These are phyloP conservation scores for Cymbomonas tetramitiformis DNA, from an alignment of 139 green algal species.

Conservation along the genomic window DNA sequence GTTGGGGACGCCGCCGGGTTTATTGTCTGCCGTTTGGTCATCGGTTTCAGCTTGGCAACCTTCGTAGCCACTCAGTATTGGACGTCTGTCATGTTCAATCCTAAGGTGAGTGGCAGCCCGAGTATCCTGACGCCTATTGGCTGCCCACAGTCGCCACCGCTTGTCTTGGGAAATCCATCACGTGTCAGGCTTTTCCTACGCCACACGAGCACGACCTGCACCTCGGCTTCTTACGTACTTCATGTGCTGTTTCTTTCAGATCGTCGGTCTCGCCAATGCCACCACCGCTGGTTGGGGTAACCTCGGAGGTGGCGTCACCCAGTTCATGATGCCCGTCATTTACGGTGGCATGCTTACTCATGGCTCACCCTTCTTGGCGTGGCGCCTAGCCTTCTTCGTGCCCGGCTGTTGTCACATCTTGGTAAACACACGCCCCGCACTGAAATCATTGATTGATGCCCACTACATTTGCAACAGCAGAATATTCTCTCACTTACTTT, in stretches of 20 bases:
- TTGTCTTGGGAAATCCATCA: too few species aligned
- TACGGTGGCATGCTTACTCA: slow-evolving; percentile 35
- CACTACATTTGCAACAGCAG: too few species aligned
- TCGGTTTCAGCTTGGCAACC: slow-evolving; percentile 59
- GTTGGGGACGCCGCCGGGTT: slow-evolving; percentile 43
- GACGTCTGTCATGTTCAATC: slow-evolving; percentile 72
- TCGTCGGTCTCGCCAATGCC: slow-evolving; percentile 81
- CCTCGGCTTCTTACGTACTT: too few species aligned
- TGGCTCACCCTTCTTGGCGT: slow-evolving; percentile 44
- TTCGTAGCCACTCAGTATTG: slow-evolving; percentile 88
- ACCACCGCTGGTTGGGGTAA: slow-evolving; percentile 76
- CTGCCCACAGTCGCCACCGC: too few species aligned
- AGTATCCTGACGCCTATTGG: too few species aligned
- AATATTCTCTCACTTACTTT: too few species aligned
- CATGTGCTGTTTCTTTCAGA: too few species aligned
- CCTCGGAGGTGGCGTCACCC: slow-evolving; percentile 67
- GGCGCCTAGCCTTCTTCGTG: slow-evolving; percentile 79
- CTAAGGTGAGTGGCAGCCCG: too few species aligned
- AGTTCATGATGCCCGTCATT: slow-evolving; percentile 84
- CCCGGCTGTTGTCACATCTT: slow-evolving; percentile 53
- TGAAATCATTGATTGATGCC: too few species aligned
- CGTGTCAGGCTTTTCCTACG: too few species aligned
- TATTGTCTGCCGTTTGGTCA: slow-evolving; percentile 55
- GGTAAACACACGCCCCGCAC: too few species aligned
- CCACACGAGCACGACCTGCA: too few species aligned